Evolutionary conservation across 768 basidiomycete genomes (phyloP), one percentile per base, ranked within the genome.

Genomic region (Kwoniella botswanensis): DNA sequence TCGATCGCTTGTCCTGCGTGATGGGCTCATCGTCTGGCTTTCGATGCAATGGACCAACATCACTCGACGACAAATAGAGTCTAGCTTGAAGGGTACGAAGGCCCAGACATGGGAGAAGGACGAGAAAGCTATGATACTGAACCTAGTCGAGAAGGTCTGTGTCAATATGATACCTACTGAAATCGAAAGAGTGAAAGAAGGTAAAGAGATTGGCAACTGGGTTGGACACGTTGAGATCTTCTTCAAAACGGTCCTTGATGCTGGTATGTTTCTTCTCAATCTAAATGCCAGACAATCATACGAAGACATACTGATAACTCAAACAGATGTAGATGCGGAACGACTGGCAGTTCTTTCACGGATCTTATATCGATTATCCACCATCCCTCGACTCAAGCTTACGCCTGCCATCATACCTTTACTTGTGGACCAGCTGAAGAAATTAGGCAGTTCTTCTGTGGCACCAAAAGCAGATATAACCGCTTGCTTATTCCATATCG

Each of bases 11-110:
- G 84, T 93, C 12, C 85, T 92, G 61, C 90, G 90, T 74, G 89
- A 90, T 0, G 87, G 88, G 0, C 85, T 95, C 9, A 84, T 96
- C 2, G 83, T 89, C 0, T 98, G 94, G 94, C 89, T 95, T 26
- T 90, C 92, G 78, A 89, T 91, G 84, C 91, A 93, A 65, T 76
- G 75, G 68, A 61, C 71, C 55, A 59, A 63, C 44, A 60, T 70
- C 17, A 52, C 29, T 12, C 22, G n/a, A n/a, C 54, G 58, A 2
- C 55, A 56, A n/a, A 12, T 7, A 15, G 35, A 17, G 3, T 22
- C 63, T 0, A n/a, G 18, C 17, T 17, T 12, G 9, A 53, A 55
- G 24, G 35, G 53, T 13, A 54, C 44, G 15, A 70, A 70, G 60
- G 42, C 63, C 5, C 68, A 70, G 26, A 54, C 60, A 12, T 70